These are phyloP conservation scores for Trametes cingulata DNA, from an alignment of 768 basidiomycete species.

Conservation along the genomic window DNA sequence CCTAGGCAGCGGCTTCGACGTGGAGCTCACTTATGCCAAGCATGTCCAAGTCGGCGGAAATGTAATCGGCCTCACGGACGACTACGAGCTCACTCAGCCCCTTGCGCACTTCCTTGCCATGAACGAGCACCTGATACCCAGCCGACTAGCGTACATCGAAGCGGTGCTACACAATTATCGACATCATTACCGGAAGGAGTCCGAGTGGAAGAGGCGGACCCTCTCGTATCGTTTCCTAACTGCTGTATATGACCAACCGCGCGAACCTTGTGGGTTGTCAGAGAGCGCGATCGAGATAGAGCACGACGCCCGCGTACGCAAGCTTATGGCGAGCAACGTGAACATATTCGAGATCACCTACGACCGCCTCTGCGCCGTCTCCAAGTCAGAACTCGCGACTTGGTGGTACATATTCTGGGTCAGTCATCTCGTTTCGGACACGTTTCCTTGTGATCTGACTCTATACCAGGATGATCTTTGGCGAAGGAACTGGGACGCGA, in stretches of 20 bases:
- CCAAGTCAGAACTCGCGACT: slow-evolving; percentile 47
- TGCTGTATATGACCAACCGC: slow-evolving; percentile 59
- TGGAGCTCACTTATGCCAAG: slow-evolving; percentile 58
- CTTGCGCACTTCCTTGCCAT: slow-evolving; percentile 64
- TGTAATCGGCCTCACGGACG: slow-evolving; percentile 63
- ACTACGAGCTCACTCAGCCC: slow-evolving; percentile 60
- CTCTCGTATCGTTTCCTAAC: slow-evolving; percentile 66
- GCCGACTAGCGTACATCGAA: slow-evolving; percentile 46
- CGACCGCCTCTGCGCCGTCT: slow-evolving; percentile 53
- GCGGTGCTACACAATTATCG: slow-evolving; percentile 53
- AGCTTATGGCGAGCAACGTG: slow-evolving; percentile 48
- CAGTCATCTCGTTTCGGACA: slow-evolving; percentile 21
- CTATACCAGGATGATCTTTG: slow-evolving; percentile 68
- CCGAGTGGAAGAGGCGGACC: slow-evolving; percentile 49
- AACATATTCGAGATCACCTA: slow-evolving; percentile 51
- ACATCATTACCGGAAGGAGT: slow-evolving; percentile 47
- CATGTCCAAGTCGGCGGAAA: slow-evolving; percentile 49
- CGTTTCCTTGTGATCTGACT: not conserved
- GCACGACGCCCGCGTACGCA: slow-evolving; percentile 54
- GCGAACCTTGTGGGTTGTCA: slow-evolving; percentile 44
- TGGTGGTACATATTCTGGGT: slow-evolving; percentile 89
- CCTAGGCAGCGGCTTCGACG: slow-evolving; percentile 68
- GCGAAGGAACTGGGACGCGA: slow-evolving; percentile 65
- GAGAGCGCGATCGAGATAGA: slow-evolving; percentile 50
- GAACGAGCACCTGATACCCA: slow-evolving; percentile 53